Conservation (phyloP, 2,329 filamentous ascomycete genomes). For the Ilyonectria sp. region DNA sequence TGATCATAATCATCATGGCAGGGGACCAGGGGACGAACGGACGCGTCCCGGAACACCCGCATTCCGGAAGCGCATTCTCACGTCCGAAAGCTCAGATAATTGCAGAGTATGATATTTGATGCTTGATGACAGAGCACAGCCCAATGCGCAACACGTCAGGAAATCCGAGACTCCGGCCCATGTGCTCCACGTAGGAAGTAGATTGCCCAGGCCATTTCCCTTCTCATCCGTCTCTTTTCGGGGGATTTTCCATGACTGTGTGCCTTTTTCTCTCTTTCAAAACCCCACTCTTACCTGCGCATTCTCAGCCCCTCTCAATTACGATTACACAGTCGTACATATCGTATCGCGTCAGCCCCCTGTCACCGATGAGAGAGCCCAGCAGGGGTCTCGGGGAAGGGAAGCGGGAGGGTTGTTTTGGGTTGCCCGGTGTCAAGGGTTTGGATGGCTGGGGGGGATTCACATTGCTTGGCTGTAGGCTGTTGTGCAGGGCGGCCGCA, state of each 20-base stretch:
- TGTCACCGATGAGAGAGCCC: constrained; percentile 6
- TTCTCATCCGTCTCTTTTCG: background rate
- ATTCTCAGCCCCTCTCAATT: constrained; percentile 19
- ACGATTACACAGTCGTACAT: constrained; percentile 9
- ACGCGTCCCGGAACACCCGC: background rate
- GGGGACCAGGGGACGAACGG: background rate
- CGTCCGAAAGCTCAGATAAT: background rate
- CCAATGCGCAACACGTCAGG: constrained; percentile 10
- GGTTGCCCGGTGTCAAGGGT: background rate
- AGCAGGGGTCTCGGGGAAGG: constrained; percentile 6
- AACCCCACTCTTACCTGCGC: constrained; percentile 9
- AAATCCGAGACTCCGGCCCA: constrained; percentile 16
- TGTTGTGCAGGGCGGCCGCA: constrained; percentile 7
- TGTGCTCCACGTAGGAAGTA: constrained; percentile 9
- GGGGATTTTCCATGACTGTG: background rate
- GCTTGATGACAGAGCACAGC: background rate
- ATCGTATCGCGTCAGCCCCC: constrained; percentile 11
- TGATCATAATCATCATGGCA: background rate
- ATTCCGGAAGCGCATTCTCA: background rate
- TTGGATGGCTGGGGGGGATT: background rate
- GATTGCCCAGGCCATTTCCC: constrained; percentile 9
- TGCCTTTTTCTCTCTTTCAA: background rate
- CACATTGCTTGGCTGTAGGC: background rate
- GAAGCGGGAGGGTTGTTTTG: background rate
- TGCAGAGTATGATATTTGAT: no score